Conservation (phyloP, 176 grass and related monocot species). For the Aechmea fasciata region DNA sequence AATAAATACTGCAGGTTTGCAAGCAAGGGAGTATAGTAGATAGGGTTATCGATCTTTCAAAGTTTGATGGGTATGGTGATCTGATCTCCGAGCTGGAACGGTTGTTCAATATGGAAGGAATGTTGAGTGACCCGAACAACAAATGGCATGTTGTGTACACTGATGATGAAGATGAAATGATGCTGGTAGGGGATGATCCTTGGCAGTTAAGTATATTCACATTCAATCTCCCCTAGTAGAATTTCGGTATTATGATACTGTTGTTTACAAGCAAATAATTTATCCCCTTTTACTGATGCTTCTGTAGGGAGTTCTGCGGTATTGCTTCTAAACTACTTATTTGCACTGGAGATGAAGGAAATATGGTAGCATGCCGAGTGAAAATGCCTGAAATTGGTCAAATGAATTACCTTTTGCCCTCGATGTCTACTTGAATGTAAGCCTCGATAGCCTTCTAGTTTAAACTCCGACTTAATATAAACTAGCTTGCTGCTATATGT, state of each 20-base stretch:
- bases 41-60: background rate
- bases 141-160: conserved; percentile 15
- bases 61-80: conserved; percentile 1
- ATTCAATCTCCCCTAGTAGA: background rate
- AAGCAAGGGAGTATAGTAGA: background rate
- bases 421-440: background rate
- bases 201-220: conserved; percentile 6
- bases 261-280: background rate
- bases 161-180: conserved; percentile 17
- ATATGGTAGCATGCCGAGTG: background rate
- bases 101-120: conserved; percentile 7
- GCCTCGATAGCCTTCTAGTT: background rate
- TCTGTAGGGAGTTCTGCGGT: background rate
- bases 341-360: background rate
- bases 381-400: background rate
- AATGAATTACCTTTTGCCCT: background rate
- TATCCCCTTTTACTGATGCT: background rate
- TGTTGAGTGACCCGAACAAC: background rate
- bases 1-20: background rate
- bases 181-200: conserved; percentile 14
- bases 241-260: background rate
- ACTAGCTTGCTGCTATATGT: background rate
- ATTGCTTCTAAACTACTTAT: background rate
- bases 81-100: conserved; percentile 9
- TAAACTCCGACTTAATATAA: background rate